Evolutionary conservation across 495 filamentous ascomycete species (phyloP).

Genomic region (Penicillium diatomitis): DNA sequence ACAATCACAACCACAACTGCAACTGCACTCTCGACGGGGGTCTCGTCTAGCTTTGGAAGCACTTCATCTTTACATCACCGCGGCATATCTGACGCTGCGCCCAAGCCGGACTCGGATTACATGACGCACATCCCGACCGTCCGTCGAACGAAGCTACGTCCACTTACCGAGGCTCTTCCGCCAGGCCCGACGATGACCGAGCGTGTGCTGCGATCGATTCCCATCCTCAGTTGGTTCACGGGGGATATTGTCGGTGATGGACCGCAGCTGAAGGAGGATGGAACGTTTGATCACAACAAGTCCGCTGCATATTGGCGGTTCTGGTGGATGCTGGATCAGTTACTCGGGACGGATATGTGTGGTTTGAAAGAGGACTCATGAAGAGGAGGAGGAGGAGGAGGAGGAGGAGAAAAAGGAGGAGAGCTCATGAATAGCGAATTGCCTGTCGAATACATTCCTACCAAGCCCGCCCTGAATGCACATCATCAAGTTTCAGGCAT

Average conservation of each 20-base stretch:
- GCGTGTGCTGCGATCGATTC: constrained; percentile 51
- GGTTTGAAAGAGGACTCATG: constrained; percentile 42
- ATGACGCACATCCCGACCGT: constrained; percentile 44
- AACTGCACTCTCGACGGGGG: constrained; percentile 22
- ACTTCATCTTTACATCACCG: constrained; percentile 32
- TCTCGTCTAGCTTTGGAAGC: constrained; percentile 31
- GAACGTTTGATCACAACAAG: constrained; percentile 66
- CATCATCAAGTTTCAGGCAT: no score
- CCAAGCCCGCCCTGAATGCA: no score
- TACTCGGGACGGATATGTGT: constrained; percentile 41
- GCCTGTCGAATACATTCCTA: no score
- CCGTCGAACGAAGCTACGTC: constrained; percentile 44
- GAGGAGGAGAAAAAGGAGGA: not conserved
- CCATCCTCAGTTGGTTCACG: constrained; percentile 59
- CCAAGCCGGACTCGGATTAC: constrained; percentile 35
- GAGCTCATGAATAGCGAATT: no score
- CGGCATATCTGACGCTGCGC: constrained; percentile 13
- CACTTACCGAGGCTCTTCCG: constrained; percentile 50
- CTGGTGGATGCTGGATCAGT: constrained; percentile 39
- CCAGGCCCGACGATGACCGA: constrained; percentile 53
- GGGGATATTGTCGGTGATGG: constrained; percentile 73
- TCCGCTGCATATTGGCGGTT: constrained; percentile 72
- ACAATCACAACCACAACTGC: constrained; percentile 51
- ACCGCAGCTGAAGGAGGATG: constrained; percentile 66
- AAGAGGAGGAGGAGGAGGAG: not conserved